Evolutionary conservation across 2,329 filamentous ascomycete genomes (phyloP).

Genomic region (Pseudogymnoascus sp.): DNA sequence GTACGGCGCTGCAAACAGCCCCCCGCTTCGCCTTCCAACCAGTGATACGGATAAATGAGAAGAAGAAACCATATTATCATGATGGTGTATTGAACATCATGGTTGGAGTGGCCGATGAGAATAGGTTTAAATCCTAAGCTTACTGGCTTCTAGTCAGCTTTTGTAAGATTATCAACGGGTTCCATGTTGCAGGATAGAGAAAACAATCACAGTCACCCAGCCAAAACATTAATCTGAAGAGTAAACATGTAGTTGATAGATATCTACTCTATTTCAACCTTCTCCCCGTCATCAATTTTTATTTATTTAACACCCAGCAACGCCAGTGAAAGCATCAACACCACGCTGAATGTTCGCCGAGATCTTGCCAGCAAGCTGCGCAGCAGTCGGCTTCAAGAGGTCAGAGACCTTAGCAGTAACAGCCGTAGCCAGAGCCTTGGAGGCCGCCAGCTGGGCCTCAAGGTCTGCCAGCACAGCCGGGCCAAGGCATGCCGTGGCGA

Average conservation of each 20-base stretch:
- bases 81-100: too few relatives aligned
- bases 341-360: neutral
- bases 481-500: neutral
- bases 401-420: neutral
- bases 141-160: too few relatives aligned
- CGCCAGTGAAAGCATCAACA: neutral
- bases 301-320: neutral
- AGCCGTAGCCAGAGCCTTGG: neutral
- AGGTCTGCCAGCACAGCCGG: neutral
- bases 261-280: neutral
- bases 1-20: too few relatives aligned
- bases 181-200: too few relatives aligned
- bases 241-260: constrained; percentile 1
- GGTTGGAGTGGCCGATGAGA: too few relatives aligned
- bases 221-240: neutral
- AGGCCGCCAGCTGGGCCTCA: neutral
- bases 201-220: neutral
- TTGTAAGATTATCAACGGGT: too few relatives aligned
- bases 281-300: neutral
- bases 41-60: too few relatives aligned
- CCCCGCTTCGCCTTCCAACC: too few relatives aligned
- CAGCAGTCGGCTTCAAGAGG: neutral
- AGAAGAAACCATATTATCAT: too few relatives aligned
- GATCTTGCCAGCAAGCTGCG: neutral
- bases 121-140: too few relatives aligned